A percentile compares a stretch with the other conserved stretches of the same genome.
Conservation (phyloP, 208 protist species). For the Acanthamoeba lenticulata region DNA sequence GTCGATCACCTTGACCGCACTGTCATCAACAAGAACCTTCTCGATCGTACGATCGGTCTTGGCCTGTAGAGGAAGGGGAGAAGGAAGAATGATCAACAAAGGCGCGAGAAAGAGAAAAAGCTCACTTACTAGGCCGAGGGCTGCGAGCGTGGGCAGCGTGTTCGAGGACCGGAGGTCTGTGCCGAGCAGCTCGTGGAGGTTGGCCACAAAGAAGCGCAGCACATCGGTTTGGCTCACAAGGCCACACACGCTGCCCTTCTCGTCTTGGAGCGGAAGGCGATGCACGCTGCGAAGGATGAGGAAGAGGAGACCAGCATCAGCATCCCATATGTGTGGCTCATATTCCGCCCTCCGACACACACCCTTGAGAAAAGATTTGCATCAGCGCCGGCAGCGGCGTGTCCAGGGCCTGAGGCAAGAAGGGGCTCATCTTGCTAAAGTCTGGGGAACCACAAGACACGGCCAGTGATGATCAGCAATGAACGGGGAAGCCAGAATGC, state of each 20-base stretch:
- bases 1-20: conserved; percentile 6
- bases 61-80: background rate
- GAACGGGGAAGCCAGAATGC: no score
- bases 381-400: background rate
- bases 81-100: background rate
- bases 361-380: conserved; percentile 9
- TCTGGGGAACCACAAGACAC: background rate
- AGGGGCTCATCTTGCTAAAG: conserved; percentile 56
- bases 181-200: conserved; percentile 35
- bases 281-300: background rate
- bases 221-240: conserved; percentile 49
- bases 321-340: background rate
- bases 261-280: conserved; percentile 18
- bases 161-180: background rate
- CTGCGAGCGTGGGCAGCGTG: background rate
- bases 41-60: background rate
- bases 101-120: background rate
- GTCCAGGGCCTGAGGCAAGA: conserved; percentile 38
- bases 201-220: background rate
- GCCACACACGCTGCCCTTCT: background rate
- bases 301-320: no score
- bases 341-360: background rate
- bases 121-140: background rate
- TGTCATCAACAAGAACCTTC: background rate
- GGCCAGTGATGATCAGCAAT: background rate